Base-by-base conservation (phyloP, 352 stramenopile genomes). In the Phytophthora syringae region DNA sequence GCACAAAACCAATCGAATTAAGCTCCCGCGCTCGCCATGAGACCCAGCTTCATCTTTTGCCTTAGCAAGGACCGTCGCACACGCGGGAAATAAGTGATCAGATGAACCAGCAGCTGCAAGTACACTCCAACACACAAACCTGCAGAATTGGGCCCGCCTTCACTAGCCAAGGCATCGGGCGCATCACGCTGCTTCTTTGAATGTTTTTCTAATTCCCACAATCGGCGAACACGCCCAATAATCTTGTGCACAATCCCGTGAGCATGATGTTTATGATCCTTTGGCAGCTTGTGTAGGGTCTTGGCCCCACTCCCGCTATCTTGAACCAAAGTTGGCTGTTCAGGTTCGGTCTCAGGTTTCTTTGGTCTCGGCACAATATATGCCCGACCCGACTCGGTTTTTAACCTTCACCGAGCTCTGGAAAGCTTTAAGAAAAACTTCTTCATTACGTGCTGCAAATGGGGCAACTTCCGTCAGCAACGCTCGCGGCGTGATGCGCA, bases 401-500 rank as follows among this genome's bases (percentile, higher is more conserved):
- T 90, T 92, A 24, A 96, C 77, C 18, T 72, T 52, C 10, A 96
- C 76, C 3, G 85, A 79, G 20, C 86, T 86, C 32, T 85, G 60
- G 7, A 96, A 67, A 15, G 88, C 88, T 39, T 84, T 79, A 10
- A 92, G 57, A 50, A 96, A 95, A 13, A 94, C 66, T 12, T 76
- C 69, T 64, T 96, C 86, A 63, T 93, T 92, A 20, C 87, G 77
- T 25, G 84, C 70, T 36, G 87, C 87, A 28, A 92, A 78, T 15
- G 81, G 42, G 5, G 85, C 86, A 13, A 96, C 71, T 34, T 96
- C 88, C 60, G 86, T 94, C 18, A 96, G 74, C 49, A 96, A 69
- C 2, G 85, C 84, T 20, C 86, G 86, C 15, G 87, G 88, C 0
- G 82, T 93, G 44, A 95, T 94, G 5, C 88, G 80, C 85, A 93